Evolutionary conservation across 2,329 filamentous ascomycete species (phyloP).

Genomic region (Aurifilum marmelostoma): DNA sequence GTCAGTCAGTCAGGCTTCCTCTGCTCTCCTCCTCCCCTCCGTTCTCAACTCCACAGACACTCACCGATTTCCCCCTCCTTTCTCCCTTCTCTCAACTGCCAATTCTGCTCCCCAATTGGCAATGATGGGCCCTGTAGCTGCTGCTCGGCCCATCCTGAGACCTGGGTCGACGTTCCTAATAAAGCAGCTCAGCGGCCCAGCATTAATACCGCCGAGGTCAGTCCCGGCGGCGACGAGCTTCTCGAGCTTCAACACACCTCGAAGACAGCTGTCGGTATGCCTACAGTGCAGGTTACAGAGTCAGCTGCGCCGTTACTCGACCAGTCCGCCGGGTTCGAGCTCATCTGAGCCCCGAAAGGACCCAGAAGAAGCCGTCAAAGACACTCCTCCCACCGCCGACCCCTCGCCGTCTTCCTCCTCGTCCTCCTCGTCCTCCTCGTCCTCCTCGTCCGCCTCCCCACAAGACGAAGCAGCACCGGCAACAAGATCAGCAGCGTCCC

Average conservation of each 20-base stretch:
- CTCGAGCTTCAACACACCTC: slow-evolving; percentile 9
- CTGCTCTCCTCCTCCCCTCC: no score
- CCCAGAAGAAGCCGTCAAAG: background rate
- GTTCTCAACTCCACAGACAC: background rate
- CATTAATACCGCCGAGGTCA: slow-evolving; percentile 16
- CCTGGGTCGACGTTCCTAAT: slow-evolving; percentile 24
- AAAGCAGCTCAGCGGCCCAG: slow-evolving; percentile 31
- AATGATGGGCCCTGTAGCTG: slow-evolving; percentile 31
- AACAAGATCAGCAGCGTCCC: slow-evolving; percentile 1
- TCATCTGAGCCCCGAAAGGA: background rate
- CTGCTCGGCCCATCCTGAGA: slow-evolving; percentile 28
- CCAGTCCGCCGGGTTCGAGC: slow-evolving; percentile 32
- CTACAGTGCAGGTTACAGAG: slow-evolving; percentile 34
- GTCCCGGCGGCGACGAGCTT: slow-evolving; percentile 17
- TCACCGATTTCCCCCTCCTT: background rate
- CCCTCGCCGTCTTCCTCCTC: background rate
- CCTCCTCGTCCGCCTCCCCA: background rate
- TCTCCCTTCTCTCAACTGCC: slow-evolving; percentile 2
- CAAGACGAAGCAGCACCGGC: background rate
- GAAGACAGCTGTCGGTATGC: slow-evolving; percentile 33
- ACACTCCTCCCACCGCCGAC: background rate
- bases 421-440: background rate
- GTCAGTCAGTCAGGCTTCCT: background rate
- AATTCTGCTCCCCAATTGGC: slow-evolving; percentile 16
- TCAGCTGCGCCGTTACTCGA: slow-evolving; percentile 38